Evolutionary conservation across 2,329 filamentous ascomycete genomes (phyloP).

Genomic region (Pyrenophora teres): DNA sequence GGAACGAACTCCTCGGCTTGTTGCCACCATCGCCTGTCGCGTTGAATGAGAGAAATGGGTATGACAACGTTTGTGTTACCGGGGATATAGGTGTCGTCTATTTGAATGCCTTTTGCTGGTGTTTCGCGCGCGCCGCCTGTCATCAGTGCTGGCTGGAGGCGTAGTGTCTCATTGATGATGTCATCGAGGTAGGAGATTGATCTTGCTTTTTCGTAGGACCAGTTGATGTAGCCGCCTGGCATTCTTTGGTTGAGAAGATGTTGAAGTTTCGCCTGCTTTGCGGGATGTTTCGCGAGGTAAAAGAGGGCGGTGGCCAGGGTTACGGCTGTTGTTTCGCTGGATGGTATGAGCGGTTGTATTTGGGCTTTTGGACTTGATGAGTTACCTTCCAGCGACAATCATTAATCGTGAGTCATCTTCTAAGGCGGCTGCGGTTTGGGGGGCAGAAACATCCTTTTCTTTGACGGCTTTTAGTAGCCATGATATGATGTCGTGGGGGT

Average conservation of each 20-base stretch:
- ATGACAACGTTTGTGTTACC: slow-evolving; percentile 18
- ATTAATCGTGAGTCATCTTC: slow-evolving; percentile 42
- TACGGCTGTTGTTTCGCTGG: slow-evolving; percentile 45
- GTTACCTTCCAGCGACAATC: slow-evolving; percentile 42
- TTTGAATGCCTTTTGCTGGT: slow-evolving; percentile 42
- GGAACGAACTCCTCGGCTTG: slow-evolving; percentile 20
- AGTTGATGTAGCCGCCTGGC: slow-evolving; percentile 26
- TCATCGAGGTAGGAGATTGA: slow-evolving; percentile 40
- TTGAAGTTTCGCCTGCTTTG: slow-evolving; percentile 38
- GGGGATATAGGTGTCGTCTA: slow-evolving; percentile 18
- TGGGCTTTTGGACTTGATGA: neutral
- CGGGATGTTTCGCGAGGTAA: slow-evolving; percentile 41
- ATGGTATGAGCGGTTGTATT: neutral
- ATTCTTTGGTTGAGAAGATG: slow-evolving; percentile 36
- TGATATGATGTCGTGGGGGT: slow-evolving; percentile 46
- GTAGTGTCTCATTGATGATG: slow-evolving; percentile 42
- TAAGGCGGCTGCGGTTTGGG: slow-evolving; percentile 37
- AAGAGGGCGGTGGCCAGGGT: slow-evolving; percentile 39
- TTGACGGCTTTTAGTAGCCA: slow-evolving; percentile 49
- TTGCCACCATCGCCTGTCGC: slow-evolving; percentile 20
- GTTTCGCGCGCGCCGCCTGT: slow-evolving; percentile 47
- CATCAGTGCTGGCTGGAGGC: slow-evolving; percentile 48
- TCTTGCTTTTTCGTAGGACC: slow-evolving; percentile 38
- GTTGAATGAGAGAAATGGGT: slow-evolving; percentile 14
- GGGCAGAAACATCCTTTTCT: slow-evolving; percentile 45